Conservation (phyloP, 1,139 yeast species). For the Geotrichum candidum region DNA sequence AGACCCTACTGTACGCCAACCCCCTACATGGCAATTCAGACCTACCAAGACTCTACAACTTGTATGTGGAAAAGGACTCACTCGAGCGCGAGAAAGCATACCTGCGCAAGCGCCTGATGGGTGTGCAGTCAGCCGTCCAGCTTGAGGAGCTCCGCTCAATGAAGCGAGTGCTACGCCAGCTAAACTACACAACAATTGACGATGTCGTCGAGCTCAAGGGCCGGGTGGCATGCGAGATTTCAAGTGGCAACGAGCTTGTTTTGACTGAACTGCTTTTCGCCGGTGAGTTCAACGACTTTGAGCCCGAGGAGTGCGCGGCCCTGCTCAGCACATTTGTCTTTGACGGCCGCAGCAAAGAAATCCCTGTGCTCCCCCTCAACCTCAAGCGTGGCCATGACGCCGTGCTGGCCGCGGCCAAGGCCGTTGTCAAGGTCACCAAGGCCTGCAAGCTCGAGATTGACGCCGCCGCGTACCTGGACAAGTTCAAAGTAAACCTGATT, state of each 20-base stretch:
- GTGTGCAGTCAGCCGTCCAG: slow-evolving; percentile 50
- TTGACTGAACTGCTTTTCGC: slow-evolving; percentile 88
- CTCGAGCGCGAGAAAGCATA: slow-evolving; percentile 44
- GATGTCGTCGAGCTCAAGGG: slow-evolving; percentile 71
- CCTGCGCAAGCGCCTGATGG: slow-evolving; percentile 27
- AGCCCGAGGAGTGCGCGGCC: slow-evolving; percentile 89
- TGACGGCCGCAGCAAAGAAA: slow-evolving; percentile 90
- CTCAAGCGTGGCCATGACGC: slow-evolving; percentile 82
- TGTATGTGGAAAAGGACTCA: slow-evolving; percentile 59
- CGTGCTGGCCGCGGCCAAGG: slow-evolving; percentile 82
- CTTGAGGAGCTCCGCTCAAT: slow-evolving; percentile 89
- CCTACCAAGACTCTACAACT: slow-evolving; percentile 53
- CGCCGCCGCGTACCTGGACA: slow-evolving; percentile 87
- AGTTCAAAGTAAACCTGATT: slow-evolving; percentile 89
- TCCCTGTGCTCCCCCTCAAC: slow-evolving; percentile 79
- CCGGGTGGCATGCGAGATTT: slow-evolving; percentile 72
- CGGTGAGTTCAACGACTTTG: slow-evolving; percentile 84
- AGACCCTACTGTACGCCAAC: slow-evolving; percentile 50
- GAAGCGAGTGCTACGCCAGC: slow-evolving; percentile 76
- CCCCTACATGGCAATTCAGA: slow-evolving; percentile 65
- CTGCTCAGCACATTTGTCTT: slow-evolving; percentile 90
- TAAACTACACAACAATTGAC: slow-evolving; percentile 74
- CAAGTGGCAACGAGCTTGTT: slow-evolving; percentile 71
- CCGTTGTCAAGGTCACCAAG: slow-evolving; percentile 79
- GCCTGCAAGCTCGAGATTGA: slow-evolving; percentile 85